A percentile compares a stretch with the other conserved stretches of the same genome.
phyloP scores from a whole-genome alignment of 2,329 filamentous ascomycete genomes.

The Orbilia javanica region DNA sequence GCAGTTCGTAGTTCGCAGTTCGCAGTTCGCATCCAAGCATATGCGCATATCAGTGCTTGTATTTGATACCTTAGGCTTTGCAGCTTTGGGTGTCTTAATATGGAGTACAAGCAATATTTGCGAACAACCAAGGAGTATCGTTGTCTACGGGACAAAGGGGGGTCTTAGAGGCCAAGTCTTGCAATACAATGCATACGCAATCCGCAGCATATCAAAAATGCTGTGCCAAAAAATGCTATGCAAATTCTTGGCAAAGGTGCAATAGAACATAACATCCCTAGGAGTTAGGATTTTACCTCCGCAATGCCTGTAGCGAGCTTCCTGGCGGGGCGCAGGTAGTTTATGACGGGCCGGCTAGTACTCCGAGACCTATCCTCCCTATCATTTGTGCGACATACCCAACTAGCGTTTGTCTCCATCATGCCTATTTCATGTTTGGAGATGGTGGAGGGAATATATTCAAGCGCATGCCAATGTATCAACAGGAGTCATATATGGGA shows the following conservation, averaged over 20 bases:
- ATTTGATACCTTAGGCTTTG: background rate
- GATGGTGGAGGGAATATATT: background rate
- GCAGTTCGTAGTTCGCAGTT: background rate
- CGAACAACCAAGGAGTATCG: conserved; percentile 5
- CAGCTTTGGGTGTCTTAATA: too few relatives aligned
- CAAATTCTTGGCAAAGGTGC: conserved; percentile 3
- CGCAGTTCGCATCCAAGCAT: background rate
- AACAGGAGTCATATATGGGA: background rate
- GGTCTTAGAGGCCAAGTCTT: background rate
- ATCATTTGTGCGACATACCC: background rate
- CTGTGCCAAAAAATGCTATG: background rate
- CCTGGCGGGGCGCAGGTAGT: background rate
- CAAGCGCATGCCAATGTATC: background rate
- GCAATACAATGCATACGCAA: background rate
- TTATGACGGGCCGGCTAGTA: background rate
- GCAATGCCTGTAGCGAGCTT: background rate
- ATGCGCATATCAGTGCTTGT: too few relatives aligned
- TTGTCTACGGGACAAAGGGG: background rate
- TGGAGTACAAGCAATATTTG: background rate
- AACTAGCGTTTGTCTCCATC: background rate
- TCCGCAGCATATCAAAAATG: conserved; percentile 2
- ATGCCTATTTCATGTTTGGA: background rate
- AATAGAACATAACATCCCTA: conserved; percentile 4
- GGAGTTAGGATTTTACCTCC: background rate
- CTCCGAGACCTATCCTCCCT: background rate